Conservation (phyloP, 192 early-diverging fungal species). For the Backusella luteola region DNA sequence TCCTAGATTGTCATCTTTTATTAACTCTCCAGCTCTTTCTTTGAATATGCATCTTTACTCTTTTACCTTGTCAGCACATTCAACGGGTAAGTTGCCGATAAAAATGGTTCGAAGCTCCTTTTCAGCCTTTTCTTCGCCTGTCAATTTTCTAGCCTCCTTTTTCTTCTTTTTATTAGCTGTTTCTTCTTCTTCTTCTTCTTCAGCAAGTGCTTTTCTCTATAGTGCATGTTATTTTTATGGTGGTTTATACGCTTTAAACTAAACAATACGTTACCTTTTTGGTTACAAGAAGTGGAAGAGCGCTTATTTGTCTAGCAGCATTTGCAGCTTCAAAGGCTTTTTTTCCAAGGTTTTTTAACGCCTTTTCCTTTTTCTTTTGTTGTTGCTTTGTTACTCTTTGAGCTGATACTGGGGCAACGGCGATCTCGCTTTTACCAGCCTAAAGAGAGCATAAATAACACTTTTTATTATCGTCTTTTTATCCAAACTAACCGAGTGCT, state of each 20-base stretch:
- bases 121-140: constrained; percentile 45
- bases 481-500: constrained; percentile 46
- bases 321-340: constrained; percentile 32
- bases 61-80: constrained; percentile 58
- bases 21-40: neutral
- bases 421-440: constrained; percentile 19
- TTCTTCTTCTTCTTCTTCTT: constrained; percentile 38
- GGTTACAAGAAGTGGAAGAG: neutral
- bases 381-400: constrained; percentile 25
- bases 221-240: neutral
- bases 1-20: constrained; percentile 38
- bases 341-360: constrained; percentile 25
- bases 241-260: constrained; percentile 8
- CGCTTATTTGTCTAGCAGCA: constrained; percentile 34
- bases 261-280: neutral
- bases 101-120: constrained; percentile 80
- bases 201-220: constrained; percentile 30
- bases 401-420: neutral
- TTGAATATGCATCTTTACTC: neutral
- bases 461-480: neutral
- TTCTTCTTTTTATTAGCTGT: constrained; percentile 24
- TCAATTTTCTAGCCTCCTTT: constrained; percentile 8
- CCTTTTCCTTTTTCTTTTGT: constrained; percentile 22
- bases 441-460: neutral
- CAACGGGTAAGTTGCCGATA: constrained; percentile 87